Base-by-base conservation (phyloP, 2,329 filamentous ascomycete genomes). In the Geosmithia flava region DNA sequence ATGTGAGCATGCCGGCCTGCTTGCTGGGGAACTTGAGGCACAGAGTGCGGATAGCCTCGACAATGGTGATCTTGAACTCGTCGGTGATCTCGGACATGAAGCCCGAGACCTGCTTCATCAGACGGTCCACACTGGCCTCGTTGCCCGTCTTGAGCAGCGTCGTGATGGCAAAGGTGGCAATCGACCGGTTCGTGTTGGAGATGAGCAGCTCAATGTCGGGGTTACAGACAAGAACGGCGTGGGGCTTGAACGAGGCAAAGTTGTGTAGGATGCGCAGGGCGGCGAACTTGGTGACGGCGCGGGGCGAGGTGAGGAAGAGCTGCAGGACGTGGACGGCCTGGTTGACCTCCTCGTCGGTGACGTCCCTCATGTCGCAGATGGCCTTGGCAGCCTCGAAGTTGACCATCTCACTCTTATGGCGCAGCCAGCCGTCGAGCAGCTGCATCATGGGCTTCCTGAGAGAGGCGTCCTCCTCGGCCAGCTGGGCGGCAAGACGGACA, bases 41-140 rank as follows among this genome's bases (percentile, higher is more conserved):
- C 41, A 98, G 72, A 3, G 93, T 97, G 52, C 93, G 85, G 61
- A 98, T 96, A 42, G 93, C 93, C 67, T 98, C 93, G 42, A 98
- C 91, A 59, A 98, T 95, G n/a, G 93, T 98, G 56, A 98, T 95
- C 75, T 97, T 98, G 76, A 98, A 98, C 67, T 98, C 93, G 62
- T 98, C 93, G 7, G 91, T 96, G 55, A 97, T 97, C 67, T 97
- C 93, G 4, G 90, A 87, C 93, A 98, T 97, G 72, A 98, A 96
- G 40, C 86, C 85, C 20, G 88, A 89, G 53, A 98, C 97, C 66
- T 97, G 90, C 76, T 96, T 96, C 89, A 98, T 96, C 55, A 98
- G 70, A 48, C 93, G 83, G 64, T 98, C 93, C 43, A 98, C 93
- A 56, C 89, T 96, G 40, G 87, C 87, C 69, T 98, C 93, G 62